Base-by-base conservation (phyloP, 148 eudicot species). In the Amaranthus hypochondriacus region DNA sequence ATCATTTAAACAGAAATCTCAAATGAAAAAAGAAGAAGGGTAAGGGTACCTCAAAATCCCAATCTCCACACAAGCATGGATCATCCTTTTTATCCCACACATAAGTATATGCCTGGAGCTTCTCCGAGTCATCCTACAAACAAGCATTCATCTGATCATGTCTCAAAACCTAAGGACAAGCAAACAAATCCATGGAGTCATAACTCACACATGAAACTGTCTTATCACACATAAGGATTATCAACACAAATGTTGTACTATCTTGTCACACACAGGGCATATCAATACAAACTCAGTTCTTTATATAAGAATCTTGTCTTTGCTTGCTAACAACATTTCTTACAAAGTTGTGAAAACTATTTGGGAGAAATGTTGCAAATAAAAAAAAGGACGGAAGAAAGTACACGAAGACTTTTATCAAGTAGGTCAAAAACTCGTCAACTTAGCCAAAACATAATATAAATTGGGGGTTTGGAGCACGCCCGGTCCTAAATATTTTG, bases 31-130 rank as follows among this genome's bases (percentile, higher is more conserved):
- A 3, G 10, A 67, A 28, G 2, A 44, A 60, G 50, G 21, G 4
- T 4, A 71, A 78, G 8, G 21, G 73, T 83, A 94, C 98, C 91
- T 89, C 92, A 78, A 87, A 92, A 78, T 87, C 83, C 97, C 97
- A 94, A 4, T 84, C 87, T 71, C 98, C 97, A 68, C 88, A 86
- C 83, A 94, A 73, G 80, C 83, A 63, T 56, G 92, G 85, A 79
- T 89, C 98, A 44, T 69, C 81, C 69, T 79, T 87, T 75, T 94
- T 79, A 44, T 14, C 78, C 98, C 97, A 94, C 53, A 94, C 90
- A 86, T 94, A 94, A 5, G 95, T 56, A 72, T 84, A 56, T 56
- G 83, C 89, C 70, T 82, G 80, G 73, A 88, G 21, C 73, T 81
- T 89, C 78, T 88, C 82, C 74, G 82, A 62, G 75, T 70, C 72